Conservation (phyloP, 768 basidiomycete genomes). For the Mycena galericulata region DNA sequence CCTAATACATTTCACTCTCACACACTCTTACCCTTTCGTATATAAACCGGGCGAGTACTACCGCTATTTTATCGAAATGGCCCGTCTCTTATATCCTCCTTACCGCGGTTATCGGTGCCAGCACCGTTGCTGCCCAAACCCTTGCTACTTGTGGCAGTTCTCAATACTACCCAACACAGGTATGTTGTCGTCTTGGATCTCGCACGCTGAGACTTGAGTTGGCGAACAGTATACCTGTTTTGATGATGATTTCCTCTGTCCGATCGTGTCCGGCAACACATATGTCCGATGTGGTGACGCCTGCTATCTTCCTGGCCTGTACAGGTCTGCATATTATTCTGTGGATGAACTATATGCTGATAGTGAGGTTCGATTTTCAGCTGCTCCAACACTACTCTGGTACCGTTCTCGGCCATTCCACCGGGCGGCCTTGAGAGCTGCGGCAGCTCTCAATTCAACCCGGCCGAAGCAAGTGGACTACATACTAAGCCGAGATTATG, state of each 20-base stretch:
- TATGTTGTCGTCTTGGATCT: not conserved
- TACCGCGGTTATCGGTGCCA: not conserved
- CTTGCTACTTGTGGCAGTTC: slow-evolving; percentile 22
- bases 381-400: slow-evolving; percentile 11
- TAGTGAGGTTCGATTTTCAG: no score
- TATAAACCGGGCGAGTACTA: not conserved
- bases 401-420: not conserved
- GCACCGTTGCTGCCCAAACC: slow-evolving; percentile 1
- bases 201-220: not conserved
- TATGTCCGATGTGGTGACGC: not conserved
- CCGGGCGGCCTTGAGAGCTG: slow-evolving; percentile 17
- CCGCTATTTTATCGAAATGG: not conserved
- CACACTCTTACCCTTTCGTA: no score
- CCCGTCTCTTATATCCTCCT: not conserved
- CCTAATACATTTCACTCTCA: no score
- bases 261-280: not conserved
- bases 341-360: no score
- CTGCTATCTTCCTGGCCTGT: no score
- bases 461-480: slow-evolving; percentile 6
- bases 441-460: slow-evolving; percentile 15
- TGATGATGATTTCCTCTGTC: not conserved
- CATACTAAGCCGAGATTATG: not conserved
- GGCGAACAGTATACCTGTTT: slow-evolving; percentile 7
- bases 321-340: no score
- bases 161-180: slow-evolving; percentile 27